These are phyloP conservation scores for Pugionium cornutum DNA, from an alignment of 345 rosid genomes.

Conservation along the genomic window DNA sequence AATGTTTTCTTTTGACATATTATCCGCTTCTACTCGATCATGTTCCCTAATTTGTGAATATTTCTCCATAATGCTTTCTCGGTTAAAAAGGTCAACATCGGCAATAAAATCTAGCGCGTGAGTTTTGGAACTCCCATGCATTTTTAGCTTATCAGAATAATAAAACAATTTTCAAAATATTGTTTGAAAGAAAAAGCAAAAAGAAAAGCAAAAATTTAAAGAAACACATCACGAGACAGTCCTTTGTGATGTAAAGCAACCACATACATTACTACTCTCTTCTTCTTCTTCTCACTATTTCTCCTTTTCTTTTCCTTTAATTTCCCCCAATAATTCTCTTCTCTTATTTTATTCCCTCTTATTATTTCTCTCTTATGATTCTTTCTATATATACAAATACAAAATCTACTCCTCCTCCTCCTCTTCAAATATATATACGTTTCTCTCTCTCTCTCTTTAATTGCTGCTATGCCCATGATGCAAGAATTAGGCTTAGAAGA, in stretches of 20 bases:
- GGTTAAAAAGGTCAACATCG: conserved; percentile 11
- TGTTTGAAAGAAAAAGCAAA: conserved; percentile 9
- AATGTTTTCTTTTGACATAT: no score
- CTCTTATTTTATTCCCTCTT: conserved; percentile 5
- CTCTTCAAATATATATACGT: background rate
- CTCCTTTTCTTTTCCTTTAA: conserved; percentile 28
- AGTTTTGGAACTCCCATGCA: conserved; percentile 42
- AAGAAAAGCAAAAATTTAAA: conserved; percentile 10
- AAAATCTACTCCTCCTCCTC: conserved; percentile 32
- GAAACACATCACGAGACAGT: conserved; percentile 44
- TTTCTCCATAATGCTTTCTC: no score
- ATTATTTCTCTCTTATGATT: conserved; percentile 24
- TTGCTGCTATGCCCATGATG: conserved; percentile 45
- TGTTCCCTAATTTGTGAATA: no score
- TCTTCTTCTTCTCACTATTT: conserved; percentile 33
- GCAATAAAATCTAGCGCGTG: conserved; percentile 37
- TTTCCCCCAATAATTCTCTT: conserved; percentile 41
- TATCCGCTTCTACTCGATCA: no score
- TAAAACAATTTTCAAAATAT: conserved; percentile 9
- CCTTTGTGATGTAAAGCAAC: conserved; percentile 67
- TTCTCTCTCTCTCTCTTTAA: conserved; percentile 7
- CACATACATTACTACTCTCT: conserved; percentile 9
- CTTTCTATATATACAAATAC: conserved; percentile 41
- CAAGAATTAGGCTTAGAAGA: conserved; percentile 56
- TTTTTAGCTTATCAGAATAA: background rate